Base-by-base conservation (phyloP, 345 rosid genomes). In the Citrus australasica region DNA sequence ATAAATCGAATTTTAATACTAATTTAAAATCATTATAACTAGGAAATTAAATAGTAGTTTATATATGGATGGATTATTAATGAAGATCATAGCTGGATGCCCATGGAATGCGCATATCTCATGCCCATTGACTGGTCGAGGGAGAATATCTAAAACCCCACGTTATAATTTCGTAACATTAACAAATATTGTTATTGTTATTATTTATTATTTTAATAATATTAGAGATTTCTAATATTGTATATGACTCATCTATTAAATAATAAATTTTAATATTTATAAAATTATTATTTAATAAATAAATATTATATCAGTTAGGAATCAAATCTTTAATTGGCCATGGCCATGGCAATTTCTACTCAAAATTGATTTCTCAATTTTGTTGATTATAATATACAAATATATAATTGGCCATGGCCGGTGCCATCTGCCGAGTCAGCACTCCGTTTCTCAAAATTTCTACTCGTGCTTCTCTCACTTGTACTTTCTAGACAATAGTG, bases 401-500 rank as follows among this genome's bases (percentile, higher is more conserved):
- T 42, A 0, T 42, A 9, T 2, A 42, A 42, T 4, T 24, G 32
- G 58, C 27, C 58, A 11, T 14, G 63, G 74, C 68, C 35, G 67
- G 58, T 60, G 55, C 37, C 65, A 1, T 24, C 17, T 37, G 48
- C 48, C 16, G 53, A 69, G 32, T 9, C 5, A 24, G 40, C 58
- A 32, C 33, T 46, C 19, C n/a, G 10, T 56, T 32, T 32, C 14
- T 56, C 17, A 0, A 37, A 33, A 24, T 59, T 56, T 73, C 2
- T 8, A 4, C 28, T 53, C 16, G 10, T 51, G 78, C 71, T 74
- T 51, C 25, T 30, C 46, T n/a, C 14, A 16, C 24, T 66, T 65
- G 79, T 76, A 76, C 63, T 1, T 35, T 74, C 9, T 74, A 28
- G 69, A 74, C 78, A 21, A 74, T 27, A 17, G 1, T 25, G 5